phyloP scores from a whole-genome alignment of 306 rosid genomes.

The Prunus mume region DNA sequence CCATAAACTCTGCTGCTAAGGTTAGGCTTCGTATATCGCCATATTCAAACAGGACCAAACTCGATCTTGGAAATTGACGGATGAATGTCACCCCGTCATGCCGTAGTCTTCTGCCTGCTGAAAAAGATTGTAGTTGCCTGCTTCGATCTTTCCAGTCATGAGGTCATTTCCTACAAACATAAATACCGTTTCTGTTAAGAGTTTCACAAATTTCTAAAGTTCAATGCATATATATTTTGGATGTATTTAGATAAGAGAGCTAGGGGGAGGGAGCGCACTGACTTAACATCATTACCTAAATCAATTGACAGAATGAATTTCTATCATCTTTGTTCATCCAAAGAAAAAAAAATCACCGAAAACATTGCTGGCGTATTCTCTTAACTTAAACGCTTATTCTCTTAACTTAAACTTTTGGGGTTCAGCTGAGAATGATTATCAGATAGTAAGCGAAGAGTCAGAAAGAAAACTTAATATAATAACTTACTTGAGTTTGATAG shows the following conservation, averaged over 20 bases:
- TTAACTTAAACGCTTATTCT: neutral
- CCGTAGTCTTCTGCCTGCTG: constrained; percentile 52
- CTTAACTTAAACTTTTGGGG: neutral
- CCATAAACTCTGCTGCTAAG: constrained; percentile 2
- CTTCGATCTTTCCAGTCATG: constrained; percentile 70
- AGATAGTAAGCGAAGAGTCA: neutral
- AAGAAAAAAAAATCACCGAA: neutral
- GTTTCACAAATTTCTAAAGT: neutral
- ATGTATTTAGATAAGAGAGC: neutral
- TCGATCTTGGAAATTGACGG: constrained; percentile 9
- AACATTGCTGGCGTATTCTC: neutral
- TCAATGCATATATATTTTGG: neutral
- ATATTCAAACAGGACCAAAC: neutral
- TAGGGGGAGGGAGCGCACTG: neutral
- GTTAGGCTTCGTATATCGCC: constrained; percentile 7
- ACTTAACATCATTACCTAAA: neutral
- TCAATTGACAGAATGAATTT: neutral
- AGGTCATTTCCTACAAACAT: constrained; percentile 53
- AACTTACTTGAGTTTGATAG: constrained; percentile 52
- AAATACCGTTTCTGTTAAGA: neutral
- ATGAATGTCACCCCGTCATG: constrained; percentile 50
- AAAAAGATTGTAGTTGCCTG: constrained; percentile 51
- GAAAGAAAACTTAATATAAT: neutral
- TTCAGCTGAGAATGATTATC: neutral
- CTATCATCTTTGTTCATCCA: neutral